Evolutionary conservation across 2,329 filamentous ascomycete species (phyloP), one percentile per base, ranked within the genome.

Genomic region (Penicillium oxalicum): DNA sequence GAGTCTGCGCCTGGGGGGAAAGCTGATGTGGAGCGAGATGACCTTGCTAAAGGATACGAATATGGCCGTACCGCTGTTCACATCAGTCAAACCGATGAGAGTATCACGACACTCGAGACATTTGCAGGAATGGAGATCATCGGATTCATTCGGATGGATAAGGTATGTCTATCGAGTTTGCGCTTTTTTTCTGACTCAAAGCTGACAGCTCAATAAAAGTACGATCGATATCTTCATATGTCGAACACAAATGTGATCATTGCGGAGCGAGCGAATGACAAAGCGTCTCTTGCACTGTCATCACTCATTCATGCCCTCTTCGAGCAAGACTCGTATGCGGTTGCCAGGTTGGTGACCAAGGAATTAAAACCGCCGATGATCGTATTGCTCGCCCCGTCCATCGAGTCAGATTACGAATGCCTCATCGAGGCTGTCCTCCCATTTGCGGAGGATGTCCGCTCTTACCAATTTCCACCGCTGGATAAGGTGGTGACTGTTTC

Each of bases 1-100:
- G 79, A 85, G 4, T 74, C 79, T 35, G 83, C 83, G 0, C 83
- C 86, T 0, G 89, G 88, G 12, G 87, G 87, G 9, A 95, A 91
- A 70, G 79, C 78, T 46, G 88, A 95, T 45, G 83, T 98, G 26
- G 82, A 87, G 27, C 82, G 83, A 49, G 90, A 95, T 11, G 81
- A 88, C 12, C 77, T 98, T 34, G 88, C 88, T n/a, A 95, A 90
- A 66, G 93, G 93, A 0, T 98, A 91, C 62, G 84, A 89, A 62
- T 98, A 98, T 65, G 93, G 93, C 40, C 81, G 90, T 48, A 96
- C 91, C 0, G 89, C 88, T 2, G 91, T 98, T 1, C 84, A 87
- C 57, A 95, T 98, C 57, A 88, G 82, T 56, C 84, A 91, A 58
- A 86, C 86, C 0, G 91, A 98, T 60, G 80, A 86, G 65, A 89